phyloP scores from a whole-genome alignment of 23 red algal species.

The Gracilaria gracilis region DNA sequence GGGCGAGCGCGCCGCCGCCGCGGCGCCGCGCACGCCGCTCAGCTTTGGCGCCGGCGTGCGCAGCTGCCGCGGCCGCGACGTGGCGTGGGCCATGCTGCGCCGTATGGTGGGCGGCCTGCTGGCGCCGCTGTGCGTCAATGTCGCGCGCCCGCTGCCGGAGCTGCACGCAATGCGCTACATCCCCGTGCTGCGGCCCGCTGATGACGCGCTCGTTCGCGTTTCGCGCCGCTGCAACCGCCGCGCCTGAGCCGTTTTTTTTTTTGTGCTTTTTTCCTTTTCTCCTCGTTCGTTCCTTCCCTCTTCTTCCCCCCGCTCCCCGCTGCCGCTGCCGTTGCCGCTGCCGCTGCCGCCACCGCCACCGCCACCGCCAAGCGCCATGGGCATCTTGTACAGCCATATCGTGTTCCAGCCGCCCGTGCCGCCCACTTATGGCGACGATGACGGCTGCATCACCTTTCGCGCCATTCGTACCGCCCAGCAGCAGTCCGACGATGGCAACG shows the following conservation, averaged over 20 bases:
- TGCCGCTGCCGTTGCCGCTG: background rate
- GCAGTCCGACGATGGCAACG: slow-evolving; percentile 10
- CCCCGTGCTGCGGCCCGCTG: slow-evolving; percentile 22
- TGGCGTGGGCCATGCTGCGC: slow-evolving; percentile 32
- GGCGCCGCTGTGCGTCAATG: background rate
- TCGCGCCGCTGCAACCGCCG: background rate
- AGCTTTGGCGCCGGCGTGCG: slow-evolving; percentile 40
- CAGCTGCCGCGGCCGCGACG: slow-evolving; percentile 17
- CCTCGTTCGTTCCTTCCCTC: background rate
- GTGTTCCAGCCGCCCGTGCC: slow-evolving; percentile 75
- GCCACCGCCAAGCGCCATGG: slow-evolving; percentile 29
- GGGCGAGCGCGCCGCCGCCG: background rate
- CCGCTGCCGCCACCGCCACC: background rate
- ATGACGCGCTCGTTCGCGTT: background rate
- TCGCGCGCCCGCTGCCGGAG: too few relatives aligned
- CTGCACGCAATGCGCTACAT: slow-evolving; percentile 53
- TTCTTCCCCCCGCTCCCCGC: background rate
- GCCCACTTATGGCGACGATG: slow-evolving; percentile 45
- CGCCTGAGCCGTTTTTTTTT: background rate
- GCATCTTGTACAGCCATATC: slow-evolving; percentile 64
- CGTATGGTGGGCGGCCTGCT: background rate
- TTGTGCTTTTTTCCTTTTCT: background rate
- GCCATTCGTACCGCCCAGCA: background rate
- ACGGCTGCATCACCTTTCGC: slow-evolving; percentile 52
- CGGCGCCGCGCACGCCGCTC: background rate